Base-by-base conservation (phyloP, 108 stramenopile genomes). In the Cylindrotheca closterium region DNA sequence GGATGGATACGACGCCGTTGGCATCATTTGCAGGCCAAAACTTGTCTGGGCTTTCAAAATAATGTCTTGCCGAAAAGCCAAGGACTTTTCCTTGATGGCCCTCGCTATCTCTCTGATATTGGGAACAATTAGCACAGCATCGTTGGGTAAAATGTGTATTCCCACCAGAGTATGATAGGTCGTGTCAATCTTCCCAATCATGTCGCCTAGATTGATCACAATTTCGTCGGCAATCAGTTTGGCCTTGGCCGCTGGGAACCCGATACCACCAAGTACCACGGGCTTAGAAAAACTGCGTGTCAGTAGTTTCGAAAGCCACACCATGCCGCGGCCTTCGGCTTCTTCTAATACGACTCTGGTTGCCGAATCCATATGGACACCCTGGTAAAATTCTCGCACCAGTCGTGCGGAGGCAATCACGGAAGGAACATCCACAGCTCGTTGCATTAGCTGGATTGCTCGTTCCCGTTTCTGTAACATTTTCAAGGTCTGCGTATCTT, bases 41-140 rank as follows among this genome's bases (percentile, higher is more conserved):
- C n/a, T n/a, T n/a, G n/a, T n/a, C n/a, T n/a, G n/a, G n/a, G n/a
- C n/a, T n/a, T n/a, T n/a, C n/a, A n/a, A n/a, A n/a, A n/a, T n/a
- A n/a, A n/a, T n/a, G n/a, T n/a, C n/a, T 42, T 42, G 37, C 37
- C 37, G 37, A 42, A 7, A 49, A 47, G 47, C 3, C 32, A 62
- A 19, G 48, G 37, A 62, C 5, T 2, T 21, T 37, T 58, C 33
- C 12, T 19, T 10, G 58, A 58, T 28, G 8, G 7, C 58, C 4
- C 37, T 33, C 25, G 26, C 46, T 5, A 61, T 28, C 26, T 2
- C 7, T 28, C 47, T 22, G 19, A 61, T 8, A 1, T 17, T 48
- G 4, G 60, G 60, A 18, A 49, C 8, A 32, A 61, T 28, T 5
- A n/a, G 27, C 18, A 47, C 4, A 8, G 15, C 29, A 17, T 61